Evolutionary conservation across 2,329 filamentous ascomycete genomes (phyloP).

Genomic region (Penicillium sp.): DNA sequence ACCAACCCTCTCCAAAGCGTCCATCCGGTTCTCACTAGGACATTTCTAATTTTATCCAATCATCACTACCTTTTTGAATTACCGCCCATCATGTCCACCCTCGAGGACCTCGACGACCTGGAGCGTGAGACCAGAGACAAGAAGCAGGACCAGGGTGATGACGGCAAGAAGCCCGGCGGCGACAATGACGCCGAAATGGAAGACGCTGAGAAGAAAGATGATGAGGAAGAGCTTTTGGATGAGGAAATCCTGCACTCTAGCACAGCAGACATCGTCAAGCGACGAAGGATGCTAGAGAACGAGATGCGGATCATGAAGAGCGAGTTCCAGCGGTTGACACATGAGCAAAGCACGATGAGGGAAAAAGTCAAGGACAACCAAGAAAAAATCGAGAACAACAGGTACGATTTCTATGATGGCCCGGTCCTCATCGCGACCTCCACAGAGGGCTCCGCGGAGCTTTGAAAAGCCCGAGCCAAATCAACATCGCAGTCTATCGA

Average conservation of each 20-base stretch:
- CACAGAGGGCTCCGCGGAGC: conserved; percentile 12
- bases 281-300: conserved; percentile 90
- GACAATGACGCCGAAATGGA: conserved; percentile 88
- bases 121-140: conserved; percentile 74
- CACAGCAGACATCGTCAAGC: conserved; percentile 90
- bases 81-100: conserved; percentile 67
- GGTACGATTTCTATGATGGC: conserved; percentile 52
- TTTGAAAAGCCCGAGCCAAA: conserved; percentile 8
- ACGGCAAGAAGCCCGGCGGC: conserved; percentile 56
- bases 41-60: conserved; percentile 5
- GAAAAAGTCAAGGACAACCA: conserved; percentile 99
- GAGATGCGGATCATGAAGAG: conserved; percentile 98
- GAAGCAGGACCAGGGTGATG: conserved; percentile 63
- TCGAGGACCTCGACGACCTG: conserved; percentile 88
- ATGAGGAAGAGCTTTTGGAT: conserved; percentile 80
- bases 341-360: conserved; percentile 93
- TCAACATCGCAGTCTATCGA: not conserved
- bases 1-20: conserved; percentile 9
- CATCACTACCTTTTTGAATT: conserved; percentile 12
- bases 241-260: conserved; percentile 89
- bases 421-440: conserved; percentile 1
- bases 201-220: conserved; percentile 67
- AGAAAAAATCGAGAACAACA: conserved; percentile 99
- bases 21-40: conserved; percentile 2
- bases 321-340: conserved; percentile 87